phyloP scores from a whole-genome alignment of 495 filamentous ascomycete genomes.

The Penicillium parvum region DNA sequence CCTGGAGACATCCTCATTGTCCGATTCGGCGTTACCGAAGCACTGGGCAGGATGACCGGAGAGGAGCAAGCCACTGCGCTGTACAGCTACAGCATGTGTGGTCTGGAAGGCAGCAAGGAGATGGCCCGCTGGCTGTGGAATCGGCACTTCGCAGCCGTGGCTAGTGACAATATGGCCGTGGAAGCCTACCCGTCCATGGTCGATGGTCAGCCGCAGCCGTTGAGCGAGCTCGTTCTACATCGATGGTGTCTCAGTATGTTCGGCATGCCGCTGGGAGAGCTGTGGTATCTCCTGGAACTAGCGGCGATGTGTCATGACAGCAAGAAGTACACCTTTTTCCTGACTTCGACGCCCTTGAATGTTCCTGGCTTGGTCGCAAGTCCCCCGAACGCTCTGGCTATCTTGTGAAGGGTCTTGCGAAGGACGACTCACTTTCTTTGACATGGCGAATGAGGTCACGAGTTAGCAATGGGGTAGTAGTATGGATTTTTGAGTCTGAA shows the following conservation, averaged over 20 bases:
- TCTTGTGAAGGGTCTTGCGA: constrained; percentile 25
- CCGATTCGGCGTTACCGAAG: constrained; percentile 42
- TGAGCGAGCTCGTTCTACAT: constrained; percentile 29
- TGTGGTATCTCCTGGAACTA: constrained; percentile 56
- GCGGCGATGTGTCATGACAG: constrained; percentile 43
- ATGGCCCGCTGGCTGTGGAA: constrained; percentile 33
- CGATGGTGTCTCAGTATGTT: constrained; percentile 38
- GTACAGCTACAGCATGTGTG: constrained; percentile 6
- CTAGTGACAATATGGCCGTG: constrained; percentile 27
- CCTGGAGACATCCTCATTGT: constrained; percentile 44
- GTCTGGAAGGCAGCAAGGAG: constrained; percentile 23
- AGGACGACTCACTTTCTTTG: no score
- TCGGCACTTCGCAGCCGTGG: constrained; percentile 29
- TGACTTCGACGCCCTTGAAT: constrained; percentile 45
- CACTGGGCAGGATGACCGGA: constrained; percentile 22
- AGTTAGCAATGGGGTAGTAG: no score
- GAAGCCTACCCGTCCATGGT: constrained; percentile 23
- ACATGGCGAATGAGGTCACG: no score
- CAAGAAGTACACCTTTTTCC: constrained; percentile 38
- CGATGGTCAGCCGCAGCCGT: constrained; percentile 11
- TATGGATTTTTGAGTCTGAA: no score
- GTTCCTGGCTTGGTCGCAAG: constrained; percentile 40
- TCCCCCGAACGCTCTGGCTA: constrained; percentile 38
- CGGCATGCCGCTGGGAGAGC: constrained; percentile 55
- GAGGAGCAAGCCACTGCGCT: constrained; percentile 25